A percentile compares a stretch with the other conserved stretches of the same genome.
phyloP scores from a whole-genome alignment of 139 green algal species.

The Chlorella sp. region DNA sequence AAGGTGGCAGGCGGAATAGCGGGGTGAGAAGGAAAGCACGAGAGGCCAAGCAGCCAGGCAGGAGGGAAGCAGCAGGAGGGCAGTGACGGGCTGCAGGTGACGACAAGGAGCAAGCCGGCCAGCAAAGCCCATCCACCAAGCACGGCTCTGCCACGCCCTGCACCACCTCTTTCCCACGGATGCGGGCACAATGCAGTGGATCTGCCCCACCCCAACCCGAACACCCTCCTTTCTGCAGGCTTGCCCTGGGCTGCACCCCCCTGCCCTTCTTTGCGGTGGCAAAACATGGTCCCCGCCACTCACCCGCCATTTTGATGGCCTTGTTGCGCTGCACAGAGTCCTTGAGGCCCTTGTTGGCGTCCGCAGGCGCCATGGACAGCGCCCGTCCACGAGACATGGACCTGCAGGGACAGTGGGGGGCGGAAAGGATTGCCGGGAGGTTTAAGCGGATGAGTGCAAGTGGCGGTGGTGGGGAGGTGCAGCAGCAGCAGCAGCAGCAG shows the following conservation, averaged over 20 bases:
- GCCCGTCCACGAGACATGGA: constrained; percentile 85
- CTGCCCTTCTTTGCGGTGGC: neutral
- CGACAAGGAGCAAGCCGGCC: neutral
- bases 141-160: too few species aligned
- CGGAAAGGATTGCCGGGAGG: neutral
- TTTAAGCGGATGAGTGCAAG: neutral
- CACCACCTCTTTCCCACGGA: too few species aligned
- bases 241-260: too few species aligned
- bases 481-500: neutral
- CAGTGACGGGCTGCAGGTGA: neutral
- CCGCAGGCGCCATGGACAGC: constrained; percentile 65
- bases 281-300: neutral
- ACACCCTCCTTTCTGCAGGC: too few species aligned
- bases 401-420: constrained; percentile 32
- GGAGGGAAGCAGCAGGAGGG: neutral
- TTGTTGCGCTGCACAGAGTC: constrained; percentile 85
- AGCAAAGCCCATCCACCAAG: neutral
- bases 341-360: constrained; percentile 74
- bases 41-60: neutral
- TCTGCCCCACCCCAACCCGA: too few species aligned
- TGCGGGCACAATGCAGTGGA: too few species aligned
- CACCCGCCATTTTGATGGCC: constrained; percentile 81
- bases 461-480: neutral
- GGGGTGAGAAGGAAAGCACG: neutral
- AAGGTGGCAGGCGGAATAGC: neutral